Evolutionary conservation across 768 basidiomycete species (phyloP), one percentile per base, ranked within the genome.

Genomic region (Leucogyrophana mollusca): DNA sequence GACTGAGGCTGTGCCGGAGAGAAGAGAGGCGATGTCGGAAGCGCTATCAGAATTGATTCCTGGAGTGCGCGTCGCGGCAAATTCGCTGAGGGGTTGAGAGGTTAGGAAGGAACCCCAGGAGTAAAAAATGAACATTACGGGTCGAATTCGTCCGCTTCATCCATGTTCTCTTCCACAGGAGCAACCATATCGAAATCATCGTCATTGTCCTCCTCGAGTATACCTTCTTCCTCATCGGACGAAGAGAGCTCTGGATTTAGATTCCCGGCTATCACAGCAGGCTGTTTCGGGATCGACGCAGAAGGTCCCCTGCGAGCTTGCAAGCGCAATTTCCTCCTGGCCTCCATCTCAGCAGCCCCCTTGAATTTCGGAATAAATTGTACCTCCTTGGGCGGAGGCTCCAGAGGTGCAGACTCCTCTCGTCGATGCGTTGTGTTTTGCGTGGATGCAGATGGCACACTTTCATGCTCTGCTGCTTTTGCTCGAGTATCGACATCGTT

Each of bases 331-430:
- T 76, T 74, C 20, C 90, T 68, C 13, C 89, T 72, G 4, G 76
- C 80, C 52, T 90, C 90, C 89, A 91, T 91, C 61, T 93, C 88
- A n/a, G 80, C 89, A 0, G 86, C 85, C 7, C 87, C 83, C 53
- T 82, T 87, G 69, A 92, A 91, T 41, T 79, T 84, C 14, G 90
- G 90, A 20, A 87, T 72, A 55, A 90, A 90, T 43, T 76, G 80
- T 4, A 76, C 67, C 10, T 68, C 76, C 50, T 79, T 83, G 10
- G 73, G 54, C 3, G 75, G 76, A 16, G 73, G 78, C 10, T 57
- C 56, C 0, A 54, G 57, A 17, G 54, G 54, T 3, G 20, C 40
- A 16, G 47, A 54, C 21, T 53, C 51, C 35, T 57, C 53, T 23
- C 45, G 45, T n/a, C n/a, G n/a, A n/a, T n/a, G n/a, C n/a, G n/a